Base-by-base conservation (phyloP, 1,284 basidiomycete species). In the Cutaneotrichosporon dermatis region DNA sequence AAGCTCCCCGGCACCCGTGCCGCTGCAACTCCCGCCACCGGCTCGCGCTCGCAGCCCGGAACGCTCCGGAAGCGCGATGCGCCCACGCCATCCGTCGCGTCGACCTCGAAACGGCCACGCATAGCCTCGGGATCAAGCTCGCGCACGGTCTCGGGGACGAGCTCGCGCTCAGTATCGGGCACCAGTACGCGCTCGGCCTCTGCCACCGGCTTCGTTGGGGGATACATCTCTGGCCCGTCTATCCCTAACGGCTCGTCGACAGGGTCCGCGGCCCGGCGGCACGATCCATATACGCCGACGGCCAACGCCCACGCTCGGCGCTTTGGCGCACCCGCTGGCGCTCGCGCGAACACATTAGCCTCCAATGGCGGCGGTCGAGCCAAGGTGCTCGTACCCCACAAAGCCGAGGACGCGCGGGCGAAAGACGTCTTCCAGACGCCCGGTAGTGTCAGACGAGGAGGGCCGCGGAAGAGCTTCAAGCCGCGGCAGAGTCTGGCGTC, bases 391-490 rank as follows among this genome's bases (percentile, higher is more conserved):
- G 25, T 25, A 25, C 25, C 25, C 25, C 25, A 25, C 25, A 25
- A 25, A 25, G 25, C 25, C 25, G 25, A 25, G 25, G 25, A 25
- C 25, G 25, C 25, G 25, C 25, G 25, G 25, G 25, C 25, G 25
- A 25, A 52, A 35, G 56, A 50, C 12, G 52, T 41, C 16, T 61
- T 51, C 51, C 49, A 40, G 39, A 44, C 53, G 79, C 71, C 4
- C 81, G 37, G 45, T 25, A 25, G 25, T 4, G 15, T 7, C 34
- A 9, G 36, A 12, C 54, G 15, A 6, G 33, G 55, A 4, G 39
- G 33, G 6, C 41, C 40, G 33, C 88, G 76, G 50, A 79, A 82
- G 55, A 93, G 85, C 72, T 94, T 77, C 61, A 72, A 69, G 48
- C 76, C 76, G 16, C 66, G 76, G 15, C 61, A 40, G 34, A 64